phyloP scores from a whole-genome alignment of 129 eudicot genomes.

The Tagetes patula region DNA sequence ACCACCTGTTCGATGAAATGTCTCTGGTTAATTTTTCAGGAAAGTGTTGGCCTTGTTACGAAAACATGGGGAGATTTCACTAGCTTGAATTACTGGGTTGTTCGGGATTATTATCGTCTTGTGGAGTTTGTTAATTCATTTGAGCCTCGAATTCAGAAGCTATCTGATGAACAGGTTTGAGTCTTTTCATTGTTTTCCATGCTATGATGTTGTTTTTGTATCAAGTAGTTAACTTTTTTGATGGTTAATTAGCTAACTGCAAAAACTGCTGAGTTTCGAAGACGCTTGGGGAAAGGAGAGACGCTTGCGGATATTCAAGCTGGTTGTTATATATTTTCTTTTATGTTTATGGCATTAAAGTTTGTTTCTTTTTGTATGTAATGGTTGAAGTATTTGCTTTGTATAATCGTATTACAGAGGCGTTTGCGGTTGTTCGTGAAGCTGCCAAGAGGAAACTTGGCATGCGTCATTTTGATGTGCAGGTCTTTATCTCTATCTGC shows the following conservation, averaged over 20 bases:
- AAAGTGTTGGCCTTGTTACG: slow-evolving; percentile 42
- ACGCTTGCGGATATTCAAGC: slow-evolving; percentile 93
- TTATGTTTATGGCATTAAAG: slow-evolving; percentile 7
- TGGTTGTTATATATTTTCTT: slow-evolving; percentile 41
- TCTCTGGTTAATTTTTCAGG: slow-evolving; percentile 46
- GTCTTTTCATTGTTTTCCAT: slow-evolving; percentile 22
- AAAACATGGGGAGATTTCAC: slow-evolving; percentile 63
- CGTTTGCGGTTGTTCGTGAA: slow-evolving; percentile 98
- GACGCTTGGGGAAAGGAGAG: slow-evolving; percentile 71
- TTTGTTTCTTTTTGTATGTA: slow-evolving; percentile 20
- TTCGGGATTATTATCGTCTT: slow-evolving; percentile 83
- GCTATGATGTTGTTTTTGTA: not conserved
- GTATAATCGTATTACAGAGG: slow-evolving; percentile 48
- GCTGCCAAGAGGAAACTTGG: slow-evolving; percentile 99
- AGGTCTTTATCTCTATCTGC: slow-evolving; percentile 40
- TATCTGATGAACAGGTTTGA: slow-evolving; percentile 78
- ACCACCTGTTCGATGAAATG: slow-evolving; percentile 48
- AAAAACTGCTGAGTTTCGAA: slow-evolving; percentile 77
- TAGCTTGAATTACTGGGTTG: slow-evolving; percentile 87
- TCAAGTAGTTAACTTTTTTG: slow-evolving; percentile 2
- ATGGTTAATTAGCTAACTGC: slow-evolving; percentile 57
- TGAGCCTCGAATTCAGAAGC: slow-evolving; percentile 60
- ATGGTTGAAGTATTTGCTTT: not conserved
- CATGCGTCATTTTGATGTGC: slow-evolving; percentile 99
- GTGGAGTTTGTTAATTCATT: slow-evolving; percentile 73